A percentile compares a stretch with the other conserved stretches of the same genome.
Conservation (phyloP, 805 yeast genomes). For the Priceomyces melissophilus region DNA sequence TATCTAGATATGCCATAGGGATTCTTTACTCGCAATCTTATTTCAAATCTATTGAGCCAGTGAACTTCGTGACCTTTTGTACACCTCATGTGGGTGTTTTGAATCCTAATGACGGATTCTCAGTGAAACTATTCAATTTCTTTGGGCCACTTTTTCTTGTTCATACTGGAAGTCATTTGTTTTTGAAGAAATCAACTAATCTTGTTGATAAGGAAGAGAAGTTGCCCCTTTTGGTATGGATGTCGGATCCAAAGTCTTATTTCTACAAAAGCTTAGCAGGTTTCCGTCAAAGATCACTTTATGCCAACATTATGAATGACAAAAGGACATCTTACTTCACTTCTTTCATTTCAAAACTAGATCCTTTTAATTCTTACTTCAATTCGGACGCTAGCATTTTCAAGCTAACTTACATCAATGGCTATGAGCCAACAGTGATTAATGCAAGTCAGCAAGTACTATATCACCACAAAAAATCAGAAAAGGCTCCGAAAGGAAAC, state of each 20-base stretch:
- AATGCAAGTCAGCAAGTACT: constrained; percentile 30
- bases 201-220: constrained; percentile 10
- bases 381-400: constrained; percentile 35
- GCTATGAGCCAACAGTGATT: constrained; percentile 56
- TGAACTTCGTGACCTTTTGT: constrained; percentile 50
- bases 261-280: constrained; percentile 53
- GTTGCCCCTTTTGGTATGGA: constrained; percentile 57
- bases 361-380: constrained; percentile 56
- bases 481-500: not conserved
- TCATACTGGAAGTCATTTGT: constrained; percentile 71
- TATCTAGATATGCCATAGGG: constrained; percentile 39
- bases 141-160: constrained; percentile 67
- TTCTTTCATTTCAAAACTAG: constrained; percentile 60
- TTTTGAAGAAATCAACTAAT: constrained; percentile 35
- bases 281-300: constrained; percentile 55
- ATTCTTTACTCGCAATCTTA: constrained; percentile 50
- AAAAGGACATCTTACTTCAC: constrained; percentile 83
- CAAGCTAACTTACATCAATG: constrained; percentile 42
- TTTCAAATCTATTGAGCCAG: constrained; percentile 54
- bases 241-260: constrained; percentile 61
- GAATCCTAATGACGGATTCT: constrained; percentile 44
- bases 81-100: constrained; percentile 67
- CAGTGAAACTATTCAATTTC: constrained; percentile 55
- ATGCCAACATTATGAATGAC: constrained; percentile 78
- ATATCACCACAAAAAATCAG: constrained; percentile 6